Conservation (phyloP, 2,329 filamentous ascomycete species). For the Penicillium sp. region DNA sequence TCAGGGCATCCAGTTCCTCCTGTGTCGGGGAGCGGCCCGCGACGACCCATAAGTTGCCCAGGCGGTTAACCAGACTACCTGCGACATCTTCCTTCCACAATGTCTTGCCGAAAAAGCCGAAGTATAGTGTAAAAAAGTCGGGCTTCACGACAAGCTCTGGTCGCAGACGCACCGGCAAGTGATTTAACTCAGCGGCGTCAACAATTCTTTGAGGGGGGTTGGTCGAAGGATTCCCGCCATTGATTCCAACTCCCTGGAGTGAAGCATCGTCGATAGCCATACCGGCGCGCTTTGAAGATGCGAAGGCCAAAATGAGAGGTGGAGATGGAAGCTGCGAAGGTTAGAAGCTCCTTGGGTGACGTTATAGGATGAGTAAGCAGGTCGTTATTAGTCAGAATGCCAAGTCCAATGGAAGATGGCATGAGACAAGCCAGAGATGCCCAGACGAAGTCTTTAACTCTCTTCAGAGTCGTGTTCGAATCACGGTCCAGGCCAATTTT, state of each 20-base stretch:
- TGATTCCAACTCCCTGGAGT: neutral
- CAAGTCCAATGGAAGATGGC: too few relatives aligned
- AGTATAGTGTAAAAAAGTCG: slow-evolving; percentile 30
- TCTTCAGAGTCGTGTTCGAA: too few relatives aligned
- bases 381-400: neutral
- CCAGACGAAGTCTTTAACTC: too few relatives aligned
- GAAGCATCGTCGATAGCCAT: slow-evolving; percentile 1
- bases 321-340: neutral
- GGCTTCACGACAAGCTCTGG: slow-evolving; percentile 31
- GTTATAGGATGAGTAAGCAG: slow-evolving; percentile 19
- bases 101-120: slow-evolving; percentile 31
- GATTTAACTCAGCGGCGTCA: slow-evolving; percentile 19
- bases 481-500: too few relatives aligned
- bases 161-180: slow-evolving; percentile 24
- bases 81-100: slow-evolving; percentile 23
- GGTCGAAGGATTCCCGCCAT: neutral
- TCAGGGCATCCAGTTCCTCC: slow-evolving; percentile 39
- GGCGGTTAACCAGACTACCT: slow-evolving; percentile 11
- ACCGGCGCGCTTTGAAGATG: neutral
- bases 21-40: slow-evolving; percentile 36
- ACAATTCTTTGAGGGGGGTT: neutral
- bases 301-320: neutral
- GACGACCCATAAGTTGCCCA: slow-evolving; percentile 27
- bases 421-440: too few relatives aligned
- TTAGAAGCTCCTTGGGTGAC: slow-evolving; percentile 12